phyloP scores from a whole-genome alignment of 2,329 filamentous ascomycete species.

The Thermochaetoides dissita region DNA sequence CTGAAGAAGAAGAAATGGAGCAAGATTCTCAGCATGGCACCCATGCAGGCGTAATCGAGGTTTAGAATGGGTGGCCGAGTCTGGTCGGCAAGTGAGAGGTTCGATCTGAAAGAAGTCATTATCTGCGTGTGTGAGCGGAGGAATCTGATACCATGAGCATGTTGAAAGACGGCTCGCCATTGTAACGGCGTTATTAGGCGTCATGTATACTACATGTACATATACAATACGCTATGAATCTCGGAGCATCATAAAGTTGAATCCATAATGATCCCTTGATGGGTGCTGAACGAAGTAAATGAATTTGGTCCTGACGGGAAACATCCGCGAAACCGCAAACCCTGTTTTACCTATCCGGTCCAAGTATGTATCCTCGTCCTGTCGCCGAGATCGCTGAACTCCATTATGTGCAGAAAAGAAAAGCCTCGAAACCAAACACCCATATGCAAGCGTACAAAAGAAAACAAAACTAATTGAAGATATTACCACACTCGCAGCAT shows the following conservation, averaged over 20 bases:
- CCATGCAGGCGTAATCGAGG: constrained; percentile 35
- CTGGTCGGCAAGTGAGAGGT: neutral
- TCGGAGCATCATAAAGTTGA: neutral
- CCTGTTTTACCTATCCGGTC: neutral
- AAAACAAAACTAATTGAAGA: constrained; percentile 44
- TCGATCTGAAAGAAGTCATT: neutral
- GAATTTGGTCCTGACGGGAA: constrained; percentile 3
- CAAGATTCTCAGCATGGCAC: constrained; percentile 92
- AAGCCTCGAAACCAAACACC: constrained; percentile 4
- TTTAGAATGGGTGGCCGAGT: neutral
- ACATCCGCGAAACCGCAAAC: constrained; percentile 1
- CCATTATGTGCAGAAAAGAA: constrained; percentile 5
- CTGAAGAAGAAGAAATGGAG: constrained; percentile 90
- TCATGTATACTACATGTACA: constrained; percentile 14
- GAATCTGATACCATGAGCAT: neutral
- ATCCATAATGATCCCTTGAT: neutral
- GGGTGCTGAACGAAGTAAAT: neutral
- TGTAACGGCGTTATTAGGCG: constrained; percentile 9
- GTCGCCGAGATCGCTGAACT: constrained; percentile 5
- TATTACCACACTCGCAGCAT: constrained; percentile 84
- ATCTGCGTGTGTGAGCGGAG: neutral
- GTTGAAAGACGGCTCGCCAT: neutral
- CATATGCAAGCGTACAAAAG: too few species aligned
- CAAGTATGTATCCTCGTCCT: too few species aligned
- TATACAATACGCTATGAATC: constrained; percentile 3